Base-by-base conservation (phyloP, 306 rosid genomes). In the Castanea mollissima region DNA sequence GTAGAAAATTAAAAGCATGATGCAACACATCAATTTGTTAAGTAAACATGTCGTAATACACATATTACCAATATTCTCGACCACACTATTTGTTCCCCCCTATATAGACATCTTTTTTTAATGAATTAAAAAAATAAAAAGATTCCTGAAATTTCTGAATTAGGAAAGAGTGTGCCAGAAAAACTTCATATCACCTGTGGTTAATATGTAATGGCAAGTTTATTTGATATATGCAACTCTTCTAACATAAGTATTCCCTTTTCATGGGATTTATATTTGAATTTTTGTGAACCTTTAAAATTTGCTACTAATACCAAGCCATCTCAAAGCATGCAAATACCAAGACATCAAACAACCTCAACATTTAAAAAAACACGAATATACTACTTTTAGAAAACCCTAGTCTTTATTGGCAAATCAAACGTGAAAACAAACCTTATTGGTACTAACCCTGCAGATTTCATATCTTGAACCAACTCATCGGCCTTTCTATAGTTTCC, bases 381-480 rank as follows among this genome's bases (percentile, higher is more conserved):
- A 69, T 27, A 70, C 55, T 49, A 74, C 34, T 38, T 27, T 15
- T 25, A 27, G 60, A 71, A 19, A 57, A 27, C 23, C 23, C n/a
- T 54, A 23, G 29, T 73, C 64, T 52, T 52, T 31, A 31, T 51
- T 57, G 41, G 74, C n/a, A 38, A 46, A 57, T 55, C 71, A 83
- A 82, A 81, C 77, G 75, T 79, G 80, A 89, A 85, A 88, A 94
- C 98, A 87, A 91, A 94, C 99, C 99, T 94, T 91, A 84, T 94
- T 78, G 99, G 99, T 84, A 87, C 91, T 92, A 94, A 83, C 90
- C 97, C 99, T 69, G 85, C 92, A 72, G 88, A 90, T 89, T 87
- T 89, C 95, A 94, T 92, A 80, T 90, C 83, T 78, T 84, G 91
- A 79, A 94, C 68, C 85, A 94, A 75, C 69, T 31, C 77, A 82